Conservation (phyloP, 75 land plant species). For the Pinus taeda region DNA sequence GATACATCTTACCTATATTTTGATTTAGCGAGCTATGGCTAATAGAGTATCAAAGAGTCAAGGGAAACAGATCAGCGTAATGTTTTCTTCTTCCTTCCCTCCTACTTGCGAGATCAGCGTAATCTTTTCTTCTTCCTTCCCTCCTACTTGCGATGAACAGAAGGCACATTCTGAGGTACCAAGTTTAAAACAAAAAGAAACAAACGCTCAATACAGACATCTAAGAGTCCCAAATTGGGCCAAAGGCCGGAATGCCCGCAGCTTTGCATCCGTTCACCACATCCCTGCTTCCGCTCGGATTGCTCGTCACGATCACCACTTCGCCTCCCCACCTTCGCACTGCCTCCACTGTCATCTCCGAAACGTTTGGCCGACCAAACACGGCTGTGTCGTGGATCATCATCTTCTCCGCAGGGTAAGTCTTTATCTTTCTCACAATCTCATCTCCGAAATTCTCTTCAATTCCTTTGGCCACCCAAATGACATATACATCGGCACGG, state of each 20-base stretch:
- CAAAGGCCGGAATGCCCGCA: slow-evolving; percentile 61
- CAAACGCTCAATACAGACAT: neutral
- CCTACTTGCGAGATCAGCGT: no score
- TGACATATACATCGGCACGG: slow-evolving; percentile 37
- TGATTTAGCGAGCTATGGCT: no score
- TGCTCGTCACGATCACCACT: slow-evolving; percentile 66
- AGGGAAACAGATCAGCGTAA: no score
- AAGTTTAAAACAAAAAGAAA: no score
- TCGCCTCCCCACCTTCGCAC: slow-evolving; percentile 39
- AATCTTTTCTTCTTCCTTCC: no score
- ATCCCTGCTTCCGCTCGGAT: slow-evolving; percentile 56
- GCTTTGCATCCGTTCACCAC: slow-evolving; percentile 48
- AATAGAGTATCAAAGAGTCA: no score
- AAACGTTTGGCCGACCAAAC: slow-evolving; percentile 53
- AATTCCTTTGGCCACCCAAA: slow-evolving; percentile 59
- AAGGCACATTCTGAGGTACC: no score
- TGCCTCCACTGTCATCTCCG: slow-evolving; percentile 34
- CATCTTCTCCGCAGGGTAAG: slow-evolving; percentile 31
- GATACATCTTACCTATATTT: no score
- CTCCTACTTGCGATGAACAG: no score
- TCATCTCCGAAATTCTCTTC: slow-evolving; percentile 51
- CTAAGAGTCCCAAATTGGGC: slow-evolving; percentile 64
- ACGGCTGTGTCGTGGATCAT: slow-evolving; percentile 59
- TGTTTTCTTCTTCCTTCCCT: no score
- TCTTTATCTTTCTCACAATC: slow-evolving; percentile 33